These are phyloP conservation scores for Hanseniaspora uvarum DNA, from an alignment of 1,139 yeast genomes.

Conservation along the genomic window DNA sequence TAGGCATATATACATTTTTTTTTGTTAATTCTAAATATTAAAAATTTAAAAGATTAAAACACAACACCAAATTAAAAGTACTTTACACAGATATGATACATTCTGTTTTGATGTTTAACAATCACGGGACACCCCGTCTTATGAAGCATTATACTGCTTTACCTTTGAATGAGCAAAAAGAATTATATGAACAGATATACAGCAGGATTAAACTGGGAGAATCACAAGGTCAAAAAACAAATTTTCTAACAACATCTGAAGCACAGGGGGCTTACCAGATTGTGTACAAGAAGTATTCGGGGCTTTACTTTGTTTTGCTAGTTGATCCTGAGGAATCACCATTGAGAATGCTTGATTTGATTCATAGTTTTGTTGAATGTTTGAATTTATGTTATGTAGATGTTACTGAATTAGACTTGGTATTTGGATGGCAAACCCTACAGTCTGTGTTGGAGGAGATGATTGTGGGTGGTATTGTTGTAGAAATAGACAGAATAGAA, in stretches of 20 bases:
- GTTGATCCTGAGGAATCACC: constrained; percentile 96
- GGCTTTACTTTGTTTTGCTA: constrained; percentile 84
- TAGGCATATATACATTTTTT: not conserved
- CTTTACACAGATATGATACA: constrained; percentile 32
- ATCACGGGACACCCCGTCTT: constrained; percentile 82
- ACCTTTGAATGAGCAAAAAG: constrained; percentile 31
- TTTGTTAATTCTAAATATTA: no score
- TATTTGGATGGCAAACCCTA: constrained; percentile 93
- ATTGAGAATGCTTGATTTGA: constrained; percentile 81
- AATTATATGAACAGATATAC: constrained; percentile 29
- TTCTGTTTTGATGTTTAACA: constrained; percentile 50
- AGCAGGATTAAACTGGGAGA: constrained; percentile 30
- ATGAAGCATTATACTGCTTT: constrained; percentile 90
- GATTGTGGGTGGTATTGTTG: constrained; percentile 98
- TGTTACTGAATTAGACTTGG: constrained; percentile 90
- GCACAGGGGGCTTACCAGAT: constrained; percentile 74
- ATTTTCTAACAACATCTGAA: constrained; percentile 56
- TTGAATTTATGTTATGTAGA: constrained; percentile 84
- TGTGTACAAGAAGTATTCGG: constrained; percentile 88
- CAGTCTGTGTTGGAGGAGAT: constrained; percentile 88
- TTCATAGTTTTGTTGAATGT: constrained; percentile 94
- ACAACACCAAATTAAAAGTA: not conserved
- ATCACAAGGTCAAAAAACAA: constrained; percentile 57
- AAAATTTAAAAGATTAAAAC: not conserved
- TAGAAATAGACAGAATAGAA: constrained; percentile 74